Base-by-base conservation (phyloP, 371 early-diverging fungal genomes). In the Rhizomucor miehei region DNA sequence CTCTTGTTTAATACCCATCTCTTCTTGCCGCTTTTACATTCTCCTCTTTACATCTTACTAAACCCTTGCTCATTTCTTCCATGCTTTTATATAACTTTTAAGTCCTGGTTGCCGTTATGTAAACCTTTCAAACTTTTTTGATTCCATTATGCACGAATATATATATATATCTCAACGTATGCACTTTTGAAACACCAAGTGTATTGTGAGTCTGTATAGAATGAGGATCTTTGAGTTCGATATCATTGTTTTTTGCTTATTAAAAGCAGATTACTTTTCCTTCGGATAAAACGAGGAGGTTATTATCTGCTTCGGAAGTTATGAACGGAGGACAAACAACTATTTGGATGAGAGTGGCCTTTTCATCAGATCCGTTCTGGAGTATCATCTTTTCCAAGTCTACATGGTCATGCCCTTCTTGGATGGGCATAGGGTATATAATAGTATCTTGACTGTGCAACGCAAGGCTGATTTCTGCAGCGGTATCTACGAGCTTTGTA, bases 381-480 rank as follows among this genome's bases (percentile, higher is more conserved):
- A 35, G 29, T 9, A 20, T 41, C 37, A 51, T 37, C 17, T 48
- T 24, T 1, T 50, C 48, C 1, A 20, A 6, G 36, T 49, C 23
- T 11, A 54, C 1, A 2, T 24, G 25, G n/a, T 60, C 54, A 8
- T 41, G 29, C 4, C 59, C 59, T 53, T 59, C 59, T 16, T n/a
- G 8, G 41, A 43, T n/a, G n/a, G 29, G 23, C n/a, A 37, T 37
- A 11, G 70, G 64, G 3, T 47, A 51, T n/a, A 75, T 64, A 12
- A 63, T 49, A 12, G 48, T 51, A 41, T 68, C 71, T n/a, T 67
- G 63, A 24, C 66, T 69, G 46, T 63, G 69, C 63, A 69, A 69
- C 29, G 75, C 75, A 40, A 66, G 53, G 40, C 67, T 54, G 19
- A 69, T 47, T 19, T 71, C 71, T 36, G 65, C 63, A 0, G 75